These are phyloP conservation scores for Diplosphaera chodatii DNA, from an alignment of 139 green algal genomes.

Conservation along the genomic window DNA sequence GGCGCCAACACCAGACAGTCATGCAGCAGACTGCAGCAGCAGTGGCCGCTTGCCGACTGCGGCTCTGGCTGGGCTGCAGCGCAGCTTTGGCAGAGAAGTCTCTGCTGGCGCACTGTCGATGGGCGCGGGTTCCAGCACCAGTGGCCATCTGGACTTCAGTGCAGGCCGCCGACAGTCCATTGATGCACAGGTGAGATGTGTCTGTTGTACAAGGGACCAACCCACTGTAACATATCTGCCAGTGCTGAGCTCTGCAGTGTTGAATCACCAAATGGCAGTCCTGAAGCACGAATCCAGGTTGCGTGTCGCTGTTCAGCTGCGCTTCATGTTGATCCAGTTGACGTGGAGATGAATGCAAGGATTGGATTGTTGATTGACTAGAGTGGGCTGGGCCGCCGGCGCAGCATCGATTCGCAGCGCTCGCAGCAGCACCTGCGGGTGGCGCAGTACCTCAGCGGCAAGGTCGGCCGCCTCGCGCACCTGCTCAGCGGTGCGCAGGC, in stretches of 20 bases:
- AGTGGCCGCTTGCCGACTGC: not conserved
- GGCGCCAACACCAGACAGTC: too few species aligned
- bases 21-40: too few species aligned
- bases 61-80: not conserved
- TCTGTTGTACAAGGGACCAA: not conserved
- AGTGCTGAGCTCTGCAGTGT: too few species aligned
- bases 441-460: not conserved
- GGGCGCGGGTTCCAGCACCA: not conserved
- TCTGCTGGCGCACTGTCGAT: not conserved
- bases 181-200: not conserved
- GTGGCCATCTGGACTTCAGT: not conserved
- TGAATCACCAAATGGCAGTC: too few species aligned
- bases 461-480: not conserved
- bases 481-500: not conserved
- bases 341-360: too few species aligned
- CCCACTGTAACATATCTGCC: too few species aligned
- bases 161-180: not conserved
- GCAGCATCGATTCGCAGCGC: not conserved
- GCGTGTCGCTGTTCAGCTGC: too few species aligned
- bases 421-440: not conserved
- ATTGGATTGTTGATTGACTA: too few species aligned
- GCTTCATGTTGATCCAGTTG: too few species aligned
- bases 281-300: too few species aligned
- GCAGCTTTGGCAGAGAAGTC: not conserved
- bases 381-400: too few species aligned